Evolutionary conservation across 805 yeast species (phyloP).

Genomic region (Teunomyces panamensis): DNA sequence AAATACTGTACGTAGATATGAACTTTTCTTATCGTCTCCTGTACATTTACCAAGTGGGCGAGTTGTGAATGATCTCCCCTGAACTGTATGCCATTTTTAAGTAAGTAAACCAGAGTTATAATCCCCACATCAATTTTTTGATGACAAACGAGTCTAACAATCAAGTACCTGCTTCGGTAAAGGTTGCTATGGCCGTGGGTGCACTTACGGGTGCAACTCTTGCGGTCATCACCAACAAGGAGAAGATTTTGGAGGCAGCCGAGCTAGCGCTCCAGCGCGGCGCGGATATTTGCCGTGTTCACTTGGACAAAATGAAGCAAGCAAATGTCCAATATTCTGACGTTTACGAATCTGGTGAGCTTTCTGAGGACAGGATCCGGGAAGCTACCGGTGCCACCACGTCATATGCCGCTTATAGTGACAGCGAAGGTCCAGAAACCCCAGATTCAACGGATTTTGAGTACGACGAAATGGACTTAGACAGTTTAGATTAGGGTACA

Average conservation of each 20-base stretch:
- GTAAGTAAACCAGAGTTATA: neutral
- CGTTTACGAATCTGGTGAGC: constrained; percentile 8
- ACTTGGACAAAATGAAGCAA: constrained; percentile 12
- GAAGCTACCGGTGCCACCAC: neutral
- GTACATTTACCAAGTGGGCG: no score
- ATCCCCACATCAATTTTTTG: neutral
- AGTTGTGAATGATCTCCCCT: no score
- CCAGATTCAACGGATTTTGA: neutral
- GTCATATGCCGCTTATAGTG: neutral
- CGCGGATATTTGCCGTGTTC: constrained; percentile 25
- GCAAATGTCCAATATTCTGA: constrained; percentile 21
- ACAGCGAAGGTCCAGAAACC: constrained; percentile 1
- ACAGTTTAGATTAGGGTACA: neutral
- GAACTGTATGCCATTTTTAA: neutral
- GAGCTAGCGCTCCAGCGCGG: constrained; percentile 28
- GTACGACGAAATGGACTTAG: neutral
- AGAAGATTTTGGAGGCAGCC: constrained; percentile 25
- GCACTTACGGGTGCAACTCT: constrained; percentile 34
- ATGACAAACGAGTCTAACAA: constrained; percentile 4
- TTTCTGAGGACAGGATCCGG: constrained; percentile 1
- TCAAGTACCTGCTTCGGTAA: constrained; percentile 32
- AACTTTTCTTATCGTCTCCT: no score
- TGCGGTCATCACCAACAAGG: constrained; percentile 28
- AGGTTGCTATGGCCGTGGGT: constrained; percentile 31
- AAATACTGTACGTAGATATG: no score